Evolutionary conservation across 73 alveolate genomes (phyloP), one percentile per base, ranked within the genome.

Genomic region (Stentor coeruleus): DNA sequence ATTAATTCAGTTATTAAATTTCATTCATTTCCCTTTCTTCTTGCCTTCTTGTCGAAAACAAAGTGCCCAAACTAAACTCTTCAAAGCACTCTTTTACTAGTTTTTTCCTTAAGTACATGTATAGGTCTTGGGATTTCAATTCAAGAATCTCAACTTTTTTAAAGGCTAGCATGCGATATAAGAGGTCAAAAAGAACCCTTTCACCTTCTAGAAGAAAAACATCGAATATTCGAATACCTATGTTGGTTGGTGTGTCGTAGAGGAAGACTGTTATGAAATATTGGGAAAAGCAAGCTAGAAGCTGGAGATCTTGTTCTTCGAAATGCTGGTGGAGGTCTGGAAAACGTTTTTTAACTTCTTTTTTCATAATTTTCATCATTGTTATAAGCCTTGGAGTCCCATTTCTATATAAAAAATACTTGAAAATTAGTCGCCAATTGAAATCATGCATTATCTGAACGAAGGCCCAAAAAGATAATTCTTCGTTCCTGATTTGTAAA

Each of bases 381-480:
- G 15, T 20, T 37, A 75, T 75, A 1, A 75, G 84, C 3, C 39
- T 75, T 20, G 83, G 83, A n/a, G 83, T 75, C 2, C 72, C 83
- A 1, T 37, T 35, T 38, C 59, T 39, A 75, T 26, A 66, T 66
- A 31, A 33, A 28, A 14, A 20, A 20, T 66, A 66, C 79, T 66
- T 66, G 37, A 75, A 75, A 33, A 75, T 75, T 20, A 75, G 58
- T 75, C 83, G 33, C 38, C 83, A 75, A 38, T 75, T 75, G 26
- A 37, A 39, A n/a, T 75, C 83, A 75, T 26, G 39, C 83, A 75
- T 75, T 33, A 88, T 6, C 35, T 85, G 58, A n/a, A 41, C 85
- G 74, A 88, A 85, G 72, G 89, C 81, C 88, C 94, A 88, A 59
- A 88, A 88, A 14, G 87, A 55, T 4, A 86, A 28, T 57, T 84